These are phyloP conservation scores for Primulina huaijiensis DNA, from an alignment of 257 asterid species.

Conservation along the genomic window DNA sequence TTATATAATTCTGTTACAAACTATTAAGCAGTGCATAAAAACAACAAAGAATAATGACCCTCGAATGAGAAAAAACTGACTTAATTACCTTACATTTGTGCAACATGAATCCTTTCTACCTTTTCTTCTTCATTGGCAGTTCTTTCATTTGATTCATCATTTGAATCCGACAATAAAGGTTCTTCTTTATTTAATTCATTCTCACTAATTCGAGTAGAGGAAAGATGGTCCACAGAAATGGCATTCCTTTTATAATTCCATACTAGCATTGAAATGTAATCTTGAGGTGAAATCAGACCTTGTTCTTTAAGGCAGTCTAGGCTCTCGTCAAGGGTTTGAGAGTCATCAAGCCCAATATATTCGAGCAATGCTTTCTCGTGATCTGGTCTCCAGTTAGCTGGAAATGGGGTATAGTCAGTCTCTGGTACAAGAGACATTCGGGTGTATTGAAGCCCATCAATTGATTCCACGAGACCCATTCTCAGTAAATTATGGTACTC, in stretches of 20 bases:
- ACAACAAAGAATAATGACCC: constrained; percentile 21
- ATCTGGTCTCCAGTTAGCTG: constrained; percentile 80
- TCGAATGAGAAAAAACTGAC: constrained; percentile 7
- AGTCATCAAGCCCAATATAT: constrained; percentile 64
- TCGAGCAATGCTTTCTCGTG: constrained; percentile 92
- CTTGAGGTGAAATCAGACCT: constrained; percentile 94
- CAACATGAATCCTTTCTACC: constrained; percentile 46
- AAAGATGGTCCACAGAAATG: constrained; percentile 42
- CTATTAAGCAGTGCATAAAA: constrained; percentile 27
- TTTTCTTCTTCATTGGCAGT: constrained; percentile 41
- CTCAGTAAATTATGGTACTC: constrained; percentile 84
- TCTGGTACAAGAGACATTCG: constrained; percentile 98
- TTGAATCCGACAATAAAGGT: constrained; percentile 43
- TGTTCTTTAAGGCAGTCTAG: constrained; percentile 58
- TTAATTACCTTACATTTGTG: constrained; percentile 42
- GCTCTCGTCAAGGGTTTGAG: constrained; percentile 74
- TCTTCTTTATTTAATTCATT: constrained; percentile 30
- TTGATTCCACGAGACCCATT: constrained; percentile 95
- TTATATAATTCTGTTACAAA: not conserved
- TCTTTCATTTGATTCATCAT: constrained; percentile 33
- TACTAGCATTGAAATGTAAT: constrained; percentile 86
- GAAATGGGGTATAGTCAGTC: constrained; percentile 87
- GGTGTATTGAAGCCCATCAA: constrained; percentile 86
- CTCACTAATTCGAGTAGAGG: constrained; percentile 35
- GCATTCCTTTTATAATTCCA: constrained; percentile 92